Conservation (phyloP, 805 yeast genomes). For the Candida boleticola region DNA sequence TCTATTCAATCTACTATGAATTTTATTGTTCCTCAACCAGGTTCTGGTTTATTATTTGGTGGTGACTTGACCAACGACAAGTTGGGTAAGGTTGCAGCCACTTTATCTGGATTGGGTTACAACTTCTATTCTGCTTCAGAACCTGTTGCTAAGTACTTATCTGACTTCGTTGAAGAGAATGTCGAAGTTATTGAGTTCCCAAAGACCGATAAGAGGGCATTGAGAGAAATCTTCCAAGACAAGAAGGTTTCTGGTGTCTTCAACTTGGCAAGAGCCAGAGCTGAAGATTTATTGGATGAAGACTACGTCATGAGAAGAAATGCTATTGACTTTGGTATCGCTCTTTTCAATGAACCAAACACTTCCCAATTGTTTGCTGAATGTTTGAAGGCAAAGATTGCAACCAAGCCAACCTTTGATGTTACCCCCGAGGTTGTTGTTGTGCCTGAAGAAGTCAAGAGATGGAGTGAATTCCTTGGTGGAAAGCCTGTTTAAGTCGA, state of each 20-base stretch:
- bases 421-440: conserved; percentile 39
- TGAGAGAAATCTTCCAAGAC: conserved; percentile 89
- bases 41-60: conserved; percentile 86
- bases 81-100: conserved; percentile 71
- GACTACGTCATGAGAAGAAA: conserved; percentile 99
- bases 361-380: conserved; percentile 85
- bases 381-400: conserved; percentile 71
- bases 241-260: conserved; percentile 84
- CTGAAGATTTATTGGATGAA: conserved; percentile 77
- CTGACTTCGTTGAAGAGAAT: conserved; percentile 41
- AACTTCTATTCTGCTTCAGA: conserved; percentile 74
- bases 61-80: conserved; percentile 79
- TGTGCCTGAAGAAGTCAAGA: conserved; percentile 81
- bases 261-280: conserved; percentile 89
- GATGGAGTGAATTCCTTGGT: conserved; percentile 97
- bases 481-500: conserved; percentile 75
- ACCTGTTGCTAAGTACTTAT: conserved; percentile 69
- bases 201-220: conserved; percentile 85
- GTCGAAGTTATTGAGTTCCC: conserved; percentile 84
- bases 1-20: conserved; percentile 96
- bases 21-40: conserved; percentile 90
- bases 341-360: conserved; percentile 94
- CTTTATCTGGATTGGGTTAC: conserved; percentile 74
- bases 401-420: conserved; percentile 51
- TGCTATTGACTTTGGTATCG: conserved; percentile 96